These are phyloP conservation scores for Talaromyces sp. DNA, from an alignment of 2,329 filamentous ascomycete genomes.

Conservation along the genomic window DNA sequence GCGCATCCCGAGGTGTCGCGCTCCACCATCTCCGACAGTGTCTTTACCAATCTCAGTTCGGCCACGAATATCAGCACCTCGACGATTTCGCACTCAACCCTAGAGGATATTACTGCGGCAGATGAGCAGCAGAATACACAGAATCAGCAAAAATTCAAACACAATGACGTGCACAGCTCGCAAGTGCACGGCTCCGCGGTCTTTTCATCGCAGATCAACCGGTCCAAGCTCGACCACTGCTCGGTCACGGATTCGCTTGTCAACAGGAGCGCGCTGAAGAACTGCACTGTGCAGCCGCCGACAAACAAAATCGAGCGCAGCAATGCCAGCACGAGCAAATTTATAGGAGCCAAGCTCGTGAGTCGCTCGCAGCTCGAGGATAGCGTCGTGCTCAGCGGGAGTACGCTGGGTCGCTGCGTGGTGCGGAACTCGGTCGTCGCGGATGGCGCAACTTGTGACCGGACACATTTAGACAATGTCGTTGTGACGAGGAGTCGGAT, in stretches of 20 bases:
- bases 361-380: slow-evolving; percentile 8
- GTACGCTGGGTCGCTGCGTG: slow-evolving; percentile 7
- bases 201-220: slow-evolving; percentile 3
- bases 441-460: slow-evolving; percentile 7
- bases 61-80: slow-evolving; percentile 10
- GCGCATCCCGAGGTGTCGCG: slow-evolving; percentile 12
- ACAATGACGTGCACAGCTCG: neutral
- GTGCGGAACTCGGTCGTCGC: slow-evolving; percentile 5
- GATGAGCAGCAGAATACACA: neutral
- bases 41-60: slow-evolving; percentile 13
- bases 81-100: neutral
- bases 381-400: slow-evolving; percentile 8
- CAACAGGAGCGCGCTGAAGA: slow-evolving; percentile 1
- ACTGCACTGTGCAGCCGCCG: neutral
- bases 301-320: neutral
- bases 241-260: slow-evolving; percentile 1
- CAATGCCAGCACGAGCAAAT: slow-evolving; percentile 3
- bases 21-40: slow-evolving; percentile 12
- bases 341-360: slow-evolving; percentile 6
- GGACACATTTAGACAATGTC: slow-evolving; percentile 4
- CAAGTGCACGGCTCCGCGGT: neutral
- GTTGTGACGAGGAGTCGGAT: slow-evolving; percentile 10
- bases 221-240: slow-evolving; percentile 6
- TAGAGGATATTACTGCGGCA: too few relatives aligned
- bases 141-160: neutral